phyloP scores from a whole-genome alignment of 768 basidiomycete species.

The Paxillus ammoniavirescens region DNA sequence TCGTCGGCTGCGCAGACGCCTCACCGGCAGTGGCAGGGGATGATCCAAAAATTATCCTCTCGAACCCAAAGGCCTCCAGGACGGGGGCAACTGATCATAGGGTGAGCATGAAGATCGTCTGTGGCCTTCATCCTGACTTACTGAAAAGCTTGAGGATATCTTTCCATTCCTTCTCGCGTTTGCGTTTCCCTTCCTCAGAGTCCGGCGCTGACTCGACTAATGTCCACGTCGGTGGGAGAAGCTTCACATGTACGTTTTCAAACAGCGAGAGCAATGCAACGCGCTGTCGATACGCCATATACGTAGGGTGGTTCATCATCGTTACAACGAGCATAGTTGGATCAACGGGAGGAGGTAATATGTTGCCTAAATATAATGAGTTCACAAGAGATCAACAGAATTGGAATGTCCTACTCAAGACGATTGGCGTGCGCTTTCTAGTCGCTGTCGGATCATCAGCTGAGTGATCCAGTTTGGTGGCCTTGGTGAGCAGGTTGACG shows the following conservation, averaged over 20 bases:
- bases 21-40: slow-evolving; percentile 57
- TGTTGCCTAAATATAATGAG: slow-evolving; percentile 51
- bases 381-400: background rate
- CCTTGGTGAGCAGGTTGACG: slow-evolving; percentile 70
- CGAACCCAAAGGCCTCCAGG: slow-evolving; percentile 81
- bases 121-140: slow-evolving; percentile 39
- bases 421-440: slow-evolving; percentile 50
- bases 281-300: slow-evolving; percentile 70
- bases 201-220: slow-evolving; percentile 40
- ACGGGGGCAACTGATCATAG: slow-evolving; percentile 64
- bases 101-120: background rate
- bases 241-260: slow-evolving; percentile 70
- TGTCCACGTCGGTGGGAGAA: slow-evolving; percentile 75
- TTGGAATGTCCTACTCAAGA: slow-evolving; percentile 50
- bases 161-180: slow-evolving; percentile 45
- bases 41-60: slow-evolving; percentile 82
- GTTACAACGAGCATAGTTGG: slow-evolving; percentile 71
- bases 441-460: slow-evolving; percentile 30
- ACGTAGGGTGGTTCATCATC: slow-evolving; percentile 75
- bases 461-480: slow-evolving; percentile 31
- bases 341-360: slow-evolving; percentile 77
- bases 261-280: slow-evolving; percentile 72
- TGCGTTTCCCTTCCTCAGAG: slow-evolving; percentile 46
- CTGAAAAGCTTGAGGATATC: slow-evolving; percentile 83
- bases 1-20: slow-evolving; percentile 49